Conservation (phyloP, 371 early-diverging fungal genomes). For the Saksenaea vasiformis region DNA sequence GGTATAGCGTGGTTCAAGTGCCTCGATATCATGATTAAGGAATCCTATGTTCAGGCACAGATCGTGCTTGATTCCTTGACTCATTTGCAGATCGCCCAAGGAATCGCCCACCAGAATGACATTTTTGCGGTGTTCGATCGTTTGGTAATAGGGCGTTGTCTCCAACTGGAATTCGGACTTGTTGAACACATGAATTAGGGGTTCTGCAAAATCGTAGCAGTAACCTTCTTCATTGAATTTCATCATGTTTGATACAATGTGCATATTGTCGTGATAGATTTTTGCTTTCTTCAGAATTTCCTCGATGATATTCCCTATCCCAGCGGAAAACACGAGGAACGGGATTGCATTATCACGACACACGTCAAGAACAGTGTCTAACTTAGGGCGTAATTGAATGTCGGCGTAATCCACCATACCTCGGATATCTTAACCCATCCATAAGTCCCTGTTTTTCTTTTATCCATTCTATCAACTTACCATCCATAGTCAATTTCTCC, state of each 20-base stretch:
- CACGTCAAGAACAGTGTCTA: constrained; percentile 42
- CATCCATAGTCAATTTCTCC: constrained; percentile 49
- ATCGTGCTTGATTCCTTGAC: constrained; percentile 59
- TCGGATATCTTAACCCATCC: constrained; percentile 39
- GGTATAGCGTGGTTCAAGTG: constrained; percentile 48
- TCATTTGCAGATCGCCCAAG: constrained; percentile 76
- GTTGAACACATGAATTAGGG: constrained; percentile 77
- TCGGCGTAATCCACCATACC: constrained; percentile 57
- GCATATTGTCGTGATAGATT: constrained; percentile 59
- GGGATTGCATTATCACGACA: constrained; percentile 51
- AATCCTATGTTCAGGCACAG: constrained; percentile 69
- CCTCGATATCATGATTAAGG: constrained; percentile 67
- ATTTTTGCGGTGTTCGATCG: constrained; percentile 47
- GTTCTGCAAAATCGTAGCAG: constrained; percentile 62
- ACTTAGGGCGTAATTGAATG: constrained; percentile 51
- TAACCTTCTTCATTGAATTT: constrained; percentile 55
- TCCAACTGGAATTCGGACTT: constrained; percentile 68
- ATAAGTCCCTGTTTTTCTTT: neutral
- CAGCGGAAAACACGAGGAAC: constrained; percentile 77
- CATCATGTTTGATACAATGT: constrained; percentile 78
- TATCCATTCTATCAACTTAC: constrained; percentile 16
- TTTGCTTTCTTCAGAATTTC: constrained; percentile 42
- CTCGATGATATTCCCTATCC: constrained; percentile 71
- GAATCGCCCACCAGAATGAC: constrained; percentile 79
- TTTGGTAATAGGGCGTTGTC: constrained; percentile 38